Percentiles rank a stretch among this genome's conserved stretches.
phyloP scores from a whole-genome alignment of 176 grass and related monocot species.

The Oryza meridionalis region DNA sequence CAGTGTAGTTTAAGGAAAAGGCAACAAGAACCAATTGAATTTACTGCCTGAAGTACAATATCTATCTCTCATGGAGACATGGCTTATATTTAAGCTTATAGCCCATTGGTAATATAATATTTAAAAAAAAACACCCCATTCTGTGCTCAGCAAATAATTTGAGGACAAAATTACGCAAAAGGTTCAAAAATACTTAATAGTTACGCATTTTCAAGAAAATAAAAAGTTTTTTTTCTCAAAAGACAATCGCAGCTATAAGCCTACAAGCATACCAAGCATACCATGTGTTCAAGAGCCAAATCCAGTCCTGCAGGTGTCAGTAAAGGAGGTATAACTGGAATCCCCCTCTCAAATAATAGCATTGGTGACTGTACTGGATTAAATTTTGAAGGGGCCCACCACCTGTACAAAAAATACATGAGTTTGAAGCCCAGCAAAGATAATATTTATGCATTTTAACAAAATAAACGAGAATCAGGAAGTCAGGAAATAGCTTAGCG shows the following conservation, averaged over 20 bases:
- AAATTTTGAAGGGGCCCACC: conserved; percentile 92
- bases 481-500: background rate
- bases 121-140: background rate
- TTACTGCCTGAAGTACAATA: background rate
- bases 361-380: conserved; percentile 76
- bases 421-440: background rate
- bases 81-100: background rate
- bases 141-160: conserved; percentile 2
- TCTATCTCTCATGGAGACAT: background rate
- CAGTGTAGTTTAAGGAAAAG: background rate
- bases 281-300: conserved; percentile 81
- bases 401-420: conserved; percentile 56
- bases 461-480: conserved; percentile 16
- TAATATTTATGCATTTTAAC: background rate
- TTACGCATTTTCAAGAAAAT: background rate
- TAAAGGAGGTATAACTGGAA: conserved; percentile 69
- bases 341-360: conserved; percentile 86
- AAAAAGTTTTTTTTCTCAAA: background rate
- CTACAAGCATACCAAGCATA: too few relatives aligned
- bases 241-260: background rate
- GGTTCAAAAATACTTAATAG: conserved; percentile 4
- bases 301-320: conserved; percentile 68
- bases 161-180: background rate
- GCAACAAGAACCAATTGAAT: background rate
- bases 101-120: background rate